Percentiles rank a stretch among this genome's conserved stretches.
Conservation (phyloP, 371 early-diverging fungal species). For the Homolaphlyctis polyrhiza region DNA sequence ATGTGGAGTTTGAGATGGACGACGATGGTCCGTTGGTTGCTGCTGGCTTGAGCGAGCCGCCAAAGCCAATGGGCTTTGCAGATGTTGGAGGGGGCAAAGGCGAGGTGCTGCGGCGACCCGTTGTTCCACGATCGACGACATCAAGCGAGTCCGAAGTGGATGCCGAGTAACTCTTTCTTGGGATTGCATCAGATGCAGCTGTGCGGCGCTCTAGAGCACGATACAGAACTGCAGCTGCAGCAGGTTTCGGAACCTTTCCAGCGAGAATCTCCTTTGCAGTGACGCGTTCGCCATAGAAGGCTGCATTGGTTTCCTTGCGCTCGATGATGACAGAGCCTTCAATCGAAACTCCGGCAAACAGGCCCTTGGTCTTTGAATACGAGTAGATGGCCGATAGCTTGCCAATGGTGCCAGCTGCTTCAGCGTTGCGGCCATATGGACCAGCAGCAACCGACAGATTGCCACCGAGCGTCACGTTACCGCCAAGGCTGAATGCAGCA, state of each 20-base stretch:
- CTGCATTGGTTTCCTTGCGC: conserved; percentile 87
- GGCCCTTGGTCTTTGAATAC: conserved; percentile 76
- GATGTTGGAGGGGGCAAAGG: background rate
- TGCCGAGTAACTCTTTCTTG: too few relatives aligned
- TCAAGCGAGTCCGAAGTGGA: too few relatives aligned
- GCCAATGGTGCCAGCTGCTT: conserved; percentile 78
- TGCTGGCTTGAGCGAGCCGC: background rate
- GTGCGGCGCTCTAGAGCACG: conserved; percentile 19
- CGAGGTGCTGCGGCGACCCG: conserved; percentile 20
- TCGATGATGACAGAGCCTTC: conserved; percentile 93
- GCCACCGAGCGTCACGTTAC: conserved; percentile 89
- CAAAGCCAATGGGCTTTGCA: background rate
- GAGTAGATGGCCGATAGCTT: conserved; percentile 87
- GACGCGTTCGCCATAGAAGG: conserved; percentile 76
- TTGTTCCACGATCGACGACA: conserved; percentile 16
- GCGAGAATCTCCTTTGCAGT: conserved; percentile 74
- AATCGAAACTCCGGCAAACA: conserved; percentile 93
- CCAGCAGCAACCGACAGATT: conserved; percentile 89
- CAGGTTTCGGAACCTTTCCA: conserved; percentile 78
- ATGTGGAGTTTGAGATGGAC: background rate
- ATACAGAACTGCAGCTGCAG: conserved; percentile 77
- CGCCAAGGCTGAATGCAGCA: conserved; percentile 81
- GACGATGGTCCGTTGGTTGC: conserved; percentile 1
- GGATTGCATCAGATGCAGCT: too few relatives aligned
- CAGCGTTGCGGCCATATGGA: conserved; percentile 87